A percentile compares a stretch with the other conserved stretches of the same genome.
phyloP scores from a whole-genome alignment of 2,329 filamentous ascomycete species.

The Verticillium zaregamsianum region DNA sequence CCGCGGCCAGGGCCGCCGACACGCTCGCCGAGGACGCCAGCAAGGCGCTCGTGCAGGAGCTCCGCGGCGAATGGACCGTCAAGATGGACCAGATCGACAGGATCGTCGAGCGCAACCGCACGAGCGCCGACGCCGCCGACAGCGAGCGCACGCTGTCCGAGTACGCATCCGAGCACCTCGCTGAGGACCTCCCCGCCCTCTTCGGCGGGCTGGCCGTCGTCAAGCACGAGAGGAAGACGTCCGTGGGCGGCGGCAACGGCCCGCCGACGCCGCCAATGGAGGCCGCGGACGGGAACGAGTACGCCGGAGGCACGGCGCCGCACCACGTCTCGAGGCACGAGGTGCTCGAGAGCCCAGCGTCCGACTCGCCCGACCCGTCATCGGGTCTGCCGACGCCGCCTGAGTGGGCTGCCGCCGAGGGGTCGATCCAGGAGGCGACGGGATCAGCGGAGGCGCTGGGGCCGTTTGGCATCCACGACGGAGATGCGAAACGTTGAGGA shows the following conservation, averaged over 20 bases:
- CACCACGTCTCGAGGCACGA: slow-evolving; percentile 28
- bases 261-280: slow-evolving; percentile 8
- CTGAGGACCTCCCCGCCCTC: slow-evolving; percentile 7
- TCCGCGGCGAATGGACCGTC: slow-evolving; percentile 35
- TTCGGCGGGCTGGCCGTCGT: slow-evolving; percentile 26
- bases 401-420: slow-evolving; percentile 19
- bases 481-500: not conserved
- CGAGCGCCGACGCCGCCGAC: slow-evolving; percentile 3
- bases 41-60: slow-evolving; percentile 28
- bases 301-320: slow-evolving; percentile 9
- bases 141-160: slow-evolving; percentile 6
- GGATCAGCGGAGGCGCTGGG: not conserved
- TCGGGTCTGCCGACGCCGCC: slow-evolving; percentile 31
- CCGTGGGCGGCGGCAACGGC: not conserved
- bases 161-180: slow-evolving; percentile 6
- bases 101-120: slow-evolving; percentile 31
- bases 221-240: slow-evolving; percentile 6
- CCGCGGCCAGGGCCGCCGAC: slow-evolving; percentile 8
- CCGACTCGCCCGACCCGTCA: slow-evolving; percentile 29
- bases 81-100: slow-evolving; percentile 26
- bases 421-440: not conserved
- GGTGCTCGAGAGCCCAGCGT: slow-evolving; percentile 27
- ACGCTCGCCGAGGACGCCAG: slow-evolving; percentile 17
- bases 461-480: not conserved
- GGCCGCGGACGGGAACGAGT: not conserved